These are phyloP conservation scores for Barnettozyma pratensis DNA, from an alignment of 805 yeast genomes.

Conservation along the genomic window DNA sequence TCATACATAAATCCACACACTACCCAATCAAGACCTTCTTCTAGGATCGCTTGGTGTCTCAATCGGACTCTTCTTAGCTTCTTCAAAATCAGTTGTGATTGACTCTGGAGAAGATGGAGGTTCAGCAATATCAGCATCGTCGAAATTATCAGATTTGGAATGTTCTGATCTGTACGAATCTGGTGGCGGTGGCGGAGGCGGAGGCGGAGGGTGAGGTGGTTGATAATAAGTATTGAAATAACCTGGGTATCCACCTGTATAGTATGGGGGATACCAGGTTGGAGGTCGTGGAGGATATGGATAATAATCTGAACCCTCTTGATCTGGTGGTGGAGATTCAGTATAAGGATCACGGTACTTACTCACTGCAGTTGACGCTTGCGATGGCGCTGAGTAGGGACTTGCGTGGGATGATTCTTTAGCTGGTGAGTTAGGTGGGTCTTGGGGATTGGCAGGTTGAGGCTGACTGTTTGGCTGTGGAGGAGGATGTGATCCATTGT, in stretches of 20 bases:
- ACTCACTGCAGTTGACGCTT: not conserved
- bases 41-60: slow-evolving; percentile 3
- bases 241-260: not conserved
- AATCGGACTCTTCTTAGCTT: not conserved
- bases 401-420: too few relatives aligned
- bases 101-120: not conserved
- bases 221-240: not conserved
- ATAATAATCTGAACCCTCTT: not conserved
- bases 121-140: too few relatives aligned
- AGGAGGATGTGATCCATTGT: not conserved
- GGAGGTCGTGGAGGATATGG: not conserved
- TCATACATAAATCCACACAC: not conserved
- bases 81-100: not conserved
- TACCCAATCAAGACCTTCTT: not conserved
- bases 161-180: not conserved
- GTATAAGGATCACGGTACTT: not conserved
- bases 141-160: too few relatives aligned
- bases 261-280: not conserved
- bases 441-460: not conserved
- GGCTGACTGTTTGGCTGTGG: not conserved
- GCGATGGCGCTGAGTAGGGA: too few relatives aligned
- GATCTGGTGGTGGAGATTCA: not conserved
- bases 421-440: too few relatives aligned
- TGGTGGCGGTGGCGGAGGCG: not conserved
- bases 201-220: not conserved